A percentile compares a stretch with the other conserved stretches of the same genome.
Conservation (phyloP, 1,139 yeast species). For the Pichia sp. region DNA sequence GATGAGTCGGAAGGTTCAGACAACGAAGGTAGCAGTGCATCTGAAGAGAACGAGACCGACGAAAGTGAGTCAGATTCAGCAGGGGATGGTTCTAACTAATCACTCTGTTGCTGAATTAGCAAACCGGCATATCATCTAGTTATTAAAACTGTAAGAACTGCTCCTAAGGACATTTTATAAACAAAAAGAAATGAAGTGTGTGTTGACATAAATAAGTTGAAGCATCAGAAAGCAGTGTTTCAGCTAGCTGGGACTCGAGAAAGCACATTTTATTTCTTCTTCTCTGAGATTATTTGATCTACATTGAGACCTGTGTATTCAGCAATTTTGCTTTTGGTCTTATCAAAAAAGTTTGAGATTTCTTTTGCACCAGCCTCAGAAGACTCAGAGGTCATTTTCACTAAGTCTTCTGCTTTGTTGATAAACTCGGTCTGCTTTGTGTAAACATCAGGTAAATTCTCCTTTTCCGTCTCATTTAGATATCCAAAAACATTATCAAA, state of each 20-base stretch:
- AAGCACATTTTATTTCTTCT: conserved; percentile 34
- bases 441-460: conserved; percentile 63
- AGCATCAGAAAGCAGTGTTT: neutral
- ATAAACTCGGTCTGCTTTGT: conserved; percentile 54
- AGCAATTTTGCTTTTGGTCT: conserved; percentile 48
- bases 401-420: conserved; percentile 45
- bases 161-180: neutral
- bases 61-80: conserved; percentile 16
- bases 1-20: conserved; percentile 19
- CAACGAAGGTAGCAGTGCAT: conserved; percentile 17
- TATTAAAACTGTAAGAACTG: neutral
- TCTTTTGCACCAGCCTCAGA: conserved; percentile 38
- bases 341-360: conserved; percentile 37
- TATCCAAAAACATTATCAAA: conserved; percentile 60
- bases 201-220: neutral
- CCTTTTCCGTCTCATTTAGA: conserved; percentile 63
- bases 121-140: neutral
- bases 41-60: conserved; percentile 9
- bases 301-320: conserved; percentile 65
- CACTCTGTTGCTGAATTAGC: no score
- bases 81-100: no score
- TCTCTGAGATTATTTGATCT: conserved; percentile 59
- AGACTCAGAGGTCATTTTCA: conserved; percentile 42
- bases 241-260: neutral
- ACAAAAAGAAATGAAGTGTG: neutral